Conservation (phyloP, 805 yeast species). For the Yarrowia sp. region DNA sequence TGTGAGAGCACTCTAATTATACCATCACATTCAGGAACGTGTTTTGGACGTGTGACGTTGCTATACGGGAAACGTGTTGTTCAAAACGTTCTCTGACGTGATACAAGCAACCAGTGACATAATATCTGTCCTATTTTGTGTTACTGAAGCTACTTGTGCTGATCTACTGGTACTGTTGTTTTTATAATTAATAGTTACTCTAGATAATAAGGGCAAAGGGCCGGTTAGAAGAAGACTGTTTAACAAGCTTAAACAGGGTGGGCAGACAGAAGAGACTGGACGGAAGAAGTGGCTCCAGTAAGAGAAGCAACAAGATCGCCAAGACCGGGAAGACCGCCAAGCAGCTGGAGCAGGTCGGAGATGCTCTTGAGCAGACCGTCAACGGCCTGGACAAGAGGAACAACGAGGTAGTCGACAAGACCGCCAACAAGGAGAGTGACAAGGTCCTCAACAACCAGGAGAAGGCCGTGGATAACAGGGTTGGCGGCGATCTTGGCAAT, state of each 20-base stretch:
- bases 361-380: slow-evolving; percentile 17
- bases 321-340: slow-evolving; percentile 15
- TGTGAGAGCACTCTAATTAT: no score
- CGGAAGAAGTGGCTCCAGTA: slow-evolving; percentile 21
- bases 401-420: slow-evolving; percentile 19
- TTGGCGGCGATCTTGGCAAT: slow-evolving; percentile 11
- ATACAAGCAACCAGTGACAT: no score
- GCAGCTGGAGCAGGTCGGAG: slow-evolving; percentile 15
- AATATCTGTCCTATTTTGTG: no score
- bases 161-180: no score
- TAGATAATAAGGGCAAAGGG: no score
- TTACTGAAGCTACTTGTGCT: no score
- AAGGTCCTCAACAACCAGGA: slow-evolving; percentile 12
- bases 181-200: no score
- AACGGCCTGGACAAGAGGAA: slow-evolving; percentile 26
- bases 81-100: no score
- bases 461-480: slow-evolving; percentile 22
- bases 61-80: no score
- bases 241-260: slow-evolving; percentile 1
- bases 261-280: slow-evolving; percentile 11
- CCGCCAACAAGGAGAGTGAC: slow-evolving; percentile 19
- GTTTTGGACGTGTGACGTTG: no score
- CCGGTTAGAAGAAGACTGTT: background rate
- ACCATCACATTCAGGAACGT: no score
- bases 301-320: slow-evolving; percentile 39